phyloP scores from a whole-genome alignment of 75 land plant genomes.

The Selaginella tamariscina region DNA sequence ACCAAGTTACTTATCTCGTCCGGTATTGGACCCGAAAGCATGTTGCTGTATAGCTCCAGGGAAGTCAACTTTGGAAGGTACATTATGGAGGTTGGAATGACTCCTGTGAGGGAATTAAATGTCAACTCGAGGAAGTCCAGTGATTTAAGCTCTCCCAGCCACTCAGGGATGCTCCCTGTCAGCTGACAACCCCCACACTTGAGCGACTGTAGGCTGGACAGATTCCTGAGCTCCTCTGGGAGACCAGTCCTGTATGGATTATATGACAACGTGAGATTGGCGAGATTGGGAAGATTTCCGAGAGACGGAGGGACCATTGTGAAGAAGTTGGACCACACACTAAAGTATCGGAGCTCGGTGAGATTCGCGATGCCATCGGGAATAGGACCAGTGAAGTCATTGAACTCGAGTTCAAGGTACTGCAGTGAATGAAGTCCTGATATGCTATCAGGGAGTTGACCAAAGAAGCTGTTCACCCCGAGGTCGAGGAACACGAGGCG shows the following conservation, averaged over 20 bases:
- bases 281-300: constrained; percentile 46
- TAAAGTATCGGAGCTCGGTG: background rate
- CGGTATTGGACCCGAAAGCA: constrained; percentile 50
- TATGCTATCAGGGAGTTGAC: background rate
- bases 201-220: background rate
- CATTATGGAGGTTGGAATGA: background rate
- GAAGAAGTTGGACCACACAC: background rate
- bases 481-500: background rate
- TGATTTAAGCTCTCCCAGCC: constrained; percentile 2
- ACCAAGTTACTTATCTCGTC: constrained; percentile 20
- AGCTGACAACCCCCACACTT: constrained; percentile 7
- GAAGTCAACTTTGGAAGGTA: constrained; percentile 12
- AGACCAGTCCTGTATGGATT: constrained; percentile 13
- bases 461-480: background rate
- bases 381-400: background rate
- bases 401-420: background rate
- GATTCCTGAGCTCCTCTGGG: background rate
- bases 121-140: constrained; percentile 6
- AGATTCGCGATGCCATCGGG: background rate
- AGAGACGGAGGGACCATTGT: background rate
- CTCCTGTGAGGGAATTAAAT: background rate
- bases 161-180: background rate
- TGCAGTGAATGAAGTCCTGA: background rate
- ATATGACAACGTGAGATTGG: constrained; percentile 42
- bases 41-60: constrained; percentile 47